A percentile compares a stretch with the other conserved stretches of the same genome.
Conservation (phyloP, 805 yeast genomes). For the Metschnikowia hibisci region DNA sequence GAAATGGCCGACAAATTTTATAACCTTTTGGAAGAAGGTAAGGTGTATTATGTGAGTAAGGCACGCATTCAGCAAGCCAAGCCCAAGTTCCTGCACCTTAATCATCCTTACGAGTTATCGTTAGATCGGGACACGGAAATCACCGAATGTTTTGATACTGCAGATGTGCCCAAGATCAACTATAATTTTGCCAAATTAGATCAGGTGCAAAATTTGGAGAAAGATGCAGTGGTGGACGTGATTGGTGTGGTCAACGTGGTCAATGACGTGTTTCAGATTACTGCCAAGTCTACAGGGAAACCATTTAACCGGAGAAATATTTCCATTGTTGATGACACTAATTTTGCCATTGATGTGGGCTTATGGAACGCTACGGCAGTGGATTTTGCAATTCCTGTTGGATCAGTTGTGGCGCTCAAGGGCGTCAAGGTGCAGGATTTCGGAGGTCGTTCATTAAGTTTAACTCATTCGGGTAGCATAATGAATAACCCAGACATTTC, state of each 20-base stretch:
- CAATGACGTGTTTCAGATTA: constrained; percentile 69
- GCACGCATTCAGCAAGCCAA: constrained; percentile 80
- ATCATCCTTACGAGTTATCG: constrained; percentile 83
- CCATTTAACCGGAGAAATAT: constrained; percentile 91
- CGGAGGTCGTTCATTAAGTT: constrained; percentile 77
- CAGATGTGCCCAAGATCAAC: constrained; percentile 72
- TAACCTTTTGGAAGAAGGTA: constrained; percentile 79
- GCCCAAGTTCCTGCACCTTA: constrained; percentile 76
- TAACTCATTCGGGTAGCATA: constrained; percentile 74
- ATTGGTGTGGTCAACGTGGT: constrained; percentile 82
- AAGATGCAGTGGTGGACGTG: constrained; percentile 75
- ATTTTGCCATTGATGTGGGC: constrained; percentile 71
- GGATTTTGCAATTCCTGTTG: constrained; percentile 68
- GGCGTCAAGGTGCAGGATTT: constrained; percentile 88
- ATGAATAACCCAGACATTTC: constrained; percentile 81
- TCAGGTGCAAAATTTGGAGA: constrained; percentile 61
- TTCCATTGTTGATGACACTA: constrained; percentile 78
- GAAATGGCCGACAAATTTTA: constrained; percentile 77
- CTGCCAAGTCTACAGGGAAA: constrained; percentile 83
- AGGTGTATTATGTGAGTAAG: constrained; percentile 78
- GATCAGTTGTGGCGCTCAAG: constrained; percentile 86
- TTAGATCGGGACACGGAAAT: constrained; percentile 77
- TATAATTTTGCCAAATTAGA: constrained; percentile 72
- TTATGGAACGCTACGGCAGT: constrained; percentile 88
- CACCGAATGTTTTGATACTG: constrained; percentile 58